These are phyloP conservation scores for Aureobasidium sp. DNA, from an alignment of 2,329 filamentous ascomycete genomes.

Conservation along the genomic window DNA sequence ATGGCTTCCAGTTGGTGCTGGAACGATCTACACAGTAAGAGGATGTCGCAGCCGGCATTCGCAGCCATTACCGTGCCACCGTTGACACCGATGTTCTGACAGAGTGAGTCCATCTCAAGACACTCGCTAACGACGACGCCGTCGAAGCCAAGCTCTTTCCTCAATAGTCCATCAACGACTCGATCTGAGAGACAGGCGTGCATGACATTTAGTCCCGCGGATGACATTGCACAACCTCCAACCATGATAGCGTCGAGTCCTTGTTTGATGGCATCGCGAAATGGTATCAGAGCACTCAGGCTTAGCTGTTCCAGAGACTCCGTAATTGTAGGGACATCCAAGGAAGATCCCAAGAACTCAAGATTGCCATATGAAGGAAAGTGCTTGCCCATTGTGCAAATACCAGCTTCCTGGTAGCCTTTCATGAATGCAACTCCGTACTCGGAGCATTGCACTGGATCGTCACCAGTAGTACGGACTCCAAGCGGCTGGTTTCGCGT, in stretches of 20 bases:
- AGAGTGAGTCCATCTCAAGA: slow-evolving; percentile 91
- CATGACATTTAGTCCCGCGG: slow-evolving; percentile 86
- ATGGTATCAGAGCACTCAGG: slow-evolving; percentile 84
- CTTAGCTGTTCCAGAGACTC: slow-evolving; percentile 90
- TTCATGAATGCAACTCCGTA: slow-evolving; percentile 87
- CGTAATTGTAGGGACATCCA: slow-evolving; percentile 92
- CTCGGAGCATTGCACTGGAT: slow-evolving; percentile 89
- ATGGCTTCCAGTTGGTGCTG: slow-evolving; percentile 87
- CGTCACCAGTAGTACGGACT: slow-evolving; percentile 82
- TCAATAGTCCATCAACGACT: slow-evolving; percentile 80
- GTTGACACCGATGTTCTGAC: slow-evolving; percentile 92
- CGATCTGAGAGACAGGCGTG: slow-evolving; percentile 91
- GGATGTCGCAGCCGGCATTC: slow-evolving; percentile 88
- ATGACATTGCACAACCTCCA: slow-evolving; percentile 86
- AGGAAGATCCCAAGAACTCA: slow-evolving; percentile 82
- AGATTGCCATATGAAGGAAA: slow-evolving; percentile 95
- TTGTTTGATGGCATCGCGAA: slow-evolving; percentile 78
- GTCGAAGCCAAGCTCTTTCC: slow-evolving; percentile 82
- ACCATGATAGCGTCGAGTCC: slow-evolving; percentile 94
- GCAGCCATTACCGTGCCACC: slow-evolving; percentile 97
- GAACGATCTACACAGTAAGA: slow-evolving; percentile 81
- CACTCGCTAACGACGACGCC: slow-evolving; percentile 94
- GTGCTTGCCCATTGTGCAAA: slow-evolving; percentile 89
- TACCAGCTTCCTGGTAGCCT: slow-evolving; percentile 83
- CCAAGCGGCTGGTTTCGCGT: slow-evolving; percentile 84